Evolutionary conservation across 805 yeast genomes (phyloP), one percentile per base, ranked within the genome.

Genomic region (Clavispora carvajalis): DNA sequence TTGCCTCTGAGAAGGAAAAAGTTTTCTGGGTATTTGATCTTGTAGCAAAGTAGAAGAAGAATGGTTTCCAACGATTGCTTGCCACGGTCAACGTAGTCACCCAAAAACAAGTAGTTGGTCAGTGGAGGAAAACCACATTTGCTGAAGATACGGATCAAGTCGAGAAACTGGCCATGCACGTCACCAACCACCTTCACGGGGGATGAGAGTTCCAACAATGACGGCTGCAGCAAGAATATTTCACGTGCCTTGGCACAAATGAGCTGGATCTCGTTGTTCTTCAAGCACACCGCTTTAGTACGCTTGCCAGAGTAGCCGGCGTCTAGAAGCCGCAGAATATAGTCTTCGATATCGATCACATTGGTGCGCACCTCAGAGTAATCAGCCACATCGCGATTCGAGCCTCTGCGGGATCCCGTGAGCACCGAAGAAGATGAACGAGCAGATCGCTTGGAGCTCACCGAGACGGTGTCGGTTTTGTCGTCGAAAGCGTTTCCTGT

Each of bases 51-150:
- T 45, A 93, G 69, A 36, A 93, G 69, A 45, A 91, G 67, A 17
- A 93, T 89, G 0, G 99, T 93, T 61, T 93, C 99, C 42, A 93
- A 68, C 3, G 95, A 83, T 65, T 93, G 99, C 63, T 93, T 93
- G 43, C 99, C 99, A 51, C 99, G 76, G 66, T 93, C 99, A 36
- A 93, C 99, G 62, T 93, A 93, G 65, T 93, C 99, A 22, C 99
- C 99, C 35, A 93, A 65, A 54, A 93, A 91, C 50, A 93, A 67
- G 63, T 89, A 93, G 62, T 93, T 93, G 11, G 96, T 79, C 46
- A 84, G 77, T 2, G 98, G 98, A 5, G 99, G 99, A 64, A 91
- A 87, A 17, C 99, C 99, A 68, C 98, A 90, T 67, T 89, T 84
- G 41, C 95, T 88, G 64, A 93, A 88, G 44, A 93, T 75, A 50